Evolutionary conservation across 2,329 filamentous ascomycete species (phyloP).

Genomic region (Cadophora malorum): DNA sequence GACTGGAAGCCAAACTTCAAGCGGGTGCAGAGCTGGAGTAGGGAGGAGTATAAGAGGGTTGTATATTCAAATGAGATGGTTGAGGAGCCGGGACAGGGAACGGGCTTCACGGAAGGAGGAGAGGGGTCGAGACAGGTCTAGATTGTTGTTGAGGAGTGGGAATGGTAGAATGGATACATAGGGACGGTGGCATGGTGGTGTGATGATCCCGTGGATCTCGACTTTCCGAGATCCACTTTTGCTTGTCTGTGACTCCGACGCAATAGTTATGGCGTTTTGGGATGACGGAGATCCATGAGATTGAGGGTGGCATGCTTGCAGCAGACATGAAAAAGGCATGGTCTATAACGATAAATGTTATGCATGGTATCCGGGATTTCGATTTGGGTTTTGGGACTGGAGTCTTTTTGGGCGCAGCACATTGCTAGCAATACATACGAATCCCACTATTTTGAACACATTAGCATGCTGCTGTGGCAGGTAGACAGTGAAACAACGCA

Average conservation of each 20-base stretch:
- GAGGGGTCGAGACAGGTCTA: constrained; percentile 18
- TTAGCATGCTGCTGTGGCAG: too few species aligned
- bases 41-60: constrained; percentile 42
- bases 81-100: constrained; percentile 23
- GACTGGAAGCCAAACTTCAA: constrained; percentile 40
- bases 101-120: constrained; percentile 32
- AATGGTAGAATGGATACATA: background rate
- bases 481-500: too few species aligned
- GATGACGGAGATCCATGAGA: background rate
- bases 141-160: background rate
- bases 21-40: constrained; percentile 40
- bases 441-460: too few species aligned
- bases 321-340: background rate
- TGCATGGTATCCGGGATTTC: background rate
- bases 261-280: background rate
- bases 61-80: constrained; percentile 27
- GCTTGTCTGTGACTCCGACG: background rate
- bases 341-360: background rate
- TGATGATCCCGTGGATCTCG: background rate
- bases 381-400: background rate
- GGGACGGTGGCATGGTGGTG: background rate
- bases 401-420: background rate
- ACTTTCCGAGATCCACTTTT: background rate
- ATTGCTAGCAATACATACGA: background rate
- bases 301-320: background rate